A percentile compares a stretch with the other conserved stretches of the same genome.
phyloP scores from a whole-genome alignment of 768 basidiomycete species.

The Neoboletus brunneissimus region DNA sequence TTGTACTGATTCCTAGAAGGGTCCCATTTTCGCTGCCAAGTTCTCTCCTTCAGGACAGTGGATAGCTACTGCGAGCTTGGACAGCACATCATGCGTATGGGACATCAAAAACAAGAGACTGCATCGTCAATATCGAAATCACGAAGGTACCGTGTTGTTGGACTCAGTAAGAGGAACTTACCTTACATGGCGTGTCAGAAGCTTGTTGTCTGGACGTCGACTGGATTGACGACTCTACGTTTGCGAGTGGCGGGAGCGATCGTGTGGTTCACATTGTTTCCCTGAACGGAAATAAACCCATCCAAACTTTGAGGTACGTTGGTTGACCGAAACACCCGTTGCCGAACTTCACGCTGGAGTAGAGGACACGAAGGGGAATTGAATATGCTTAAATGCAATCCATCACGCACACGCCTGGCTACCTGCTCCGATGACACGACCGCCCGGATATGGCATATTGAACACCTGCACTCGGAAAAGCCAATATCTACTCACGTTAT shows the following conservation, averaged over 20 bases:
- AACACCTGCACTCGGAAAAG: constrained; percentile 38
- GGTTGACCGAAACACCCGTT: not conserved
- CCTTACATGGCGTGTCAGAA: constrained; percentile 29
- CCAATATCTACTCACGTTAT: constrained; percentile 28
- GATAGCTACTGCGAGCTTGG: constrained; percentile 74
- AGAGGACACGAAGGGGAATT: constrained; percentile 78
- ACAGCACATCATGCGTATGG: constrained; percentile 78
- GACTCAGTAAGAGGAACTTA: not conserved
- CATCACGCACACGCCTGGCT: constrained; percentile 62
- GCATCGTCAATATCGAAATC: constrained; percentile 60
- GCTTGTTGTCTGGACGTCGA: constrained; percentile 81
- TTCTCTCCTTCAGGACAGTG: constrained; percentile 74
- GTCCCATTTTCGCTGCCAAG: constrained; percentile 73
- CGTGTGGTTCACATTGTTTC: constrained; percentile 58
- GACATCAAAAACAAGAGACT: constrained; percentile 61
- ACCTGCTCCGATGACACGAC: constrained; percentile 83
- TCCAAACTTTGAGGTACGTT: constrained; percentile 63
- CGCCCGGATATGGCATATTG: constrained; percentile 72
- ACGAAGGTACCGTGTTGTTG: constrained; percentile 49
- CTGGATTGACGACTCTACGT: constrained; percentile 69
- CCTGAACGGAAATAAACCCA: constrained; percentile 48
- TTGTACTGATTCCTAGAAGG: constrained; percentile 44
- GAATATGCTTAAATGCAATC: constrained; percentile 72
- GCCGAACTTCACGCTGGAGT: constrained; percentile 6
- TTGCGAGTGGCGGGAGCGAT: constrained; percentile 75